Base-by-base conservation (phyloP, 768 basidiomycete species). In the Lactarius quietus region DNA sequence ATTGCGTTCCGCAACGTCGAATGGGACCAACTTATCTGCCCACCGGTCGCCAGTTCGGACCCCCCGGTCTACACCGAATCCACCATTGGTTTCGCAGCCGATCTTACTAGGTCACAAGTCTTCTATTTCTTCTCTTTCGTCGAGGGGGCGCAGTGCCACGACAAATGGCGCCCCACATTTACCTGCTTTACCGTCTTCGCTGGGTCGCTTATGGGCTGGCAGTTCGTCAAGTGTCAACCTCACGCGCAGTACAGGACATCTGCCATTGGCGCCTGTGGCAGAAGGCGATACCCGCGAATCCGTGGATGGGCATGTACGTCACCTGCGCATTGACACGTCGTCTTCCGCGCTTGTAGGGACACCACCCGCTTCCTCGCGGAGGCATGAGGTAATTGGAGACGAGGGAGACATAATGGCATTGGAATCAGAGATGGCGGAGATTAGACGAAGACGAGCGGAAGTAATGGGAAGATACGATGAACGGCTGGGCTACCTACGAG, bases 401-500 rank as follows among this genome's bases (percentile, higher is more conserved):
- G 81, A 80, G 59, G 70, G 70, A 15, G 78, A 80, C 31, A 70
- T 76, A 61, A 63, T 64, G 53, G 76, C 70, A 29, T 70, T 81
- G 61, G 86, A 88, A 70, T 74, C 75, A 8, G 89, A 90, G 76
- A 79, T 91, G 78, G 79, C 80, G 17, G 89, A 90, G 61, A 86
- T 93, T 63, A 83, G 87, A 61, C 74, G 83, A 66, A 81, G 89
- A 67, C 79, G 89, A 41, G 85, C 83, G 61, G 90, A 92, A 70
- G 89, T 93, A 35, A 82, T 81, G 38, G 79, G 77, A 68, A 83
- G 90, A 69, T 93, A 93, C 71, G 87, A 89, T 62, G 83, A 83
- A 38, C 85, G 91, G 55, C 74, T 93, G 72, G 90, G 92, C 68
- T 93, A 90, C 73, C 77, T 93, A 70, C 84, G 88, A 39, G 92